Conservation (phyloP, 2,329 filamentous ascomycete genomes). For the Fusarium redolens region DNA sequence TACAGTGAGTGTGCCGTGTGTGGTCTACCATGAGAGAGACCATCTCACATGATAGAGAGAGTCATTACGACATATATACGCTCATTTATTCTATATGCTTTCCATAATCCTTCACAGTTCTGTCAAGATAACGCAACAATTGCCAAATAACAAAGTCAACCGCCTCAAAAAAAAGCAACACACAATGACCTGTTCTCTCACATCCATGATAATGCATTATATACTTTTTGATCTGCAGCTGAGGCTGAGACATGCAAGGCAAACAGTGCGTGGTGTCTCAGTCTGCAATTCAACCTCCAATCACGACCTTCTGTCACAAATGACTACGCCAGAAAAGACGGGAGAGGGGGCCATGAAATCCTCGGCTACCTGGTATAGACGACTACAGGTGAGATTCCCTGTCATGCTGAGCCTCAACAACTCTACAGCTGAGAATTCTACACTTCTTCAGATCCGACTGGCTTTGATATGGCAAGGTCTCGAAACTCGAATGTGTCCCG, state of each 20-base stretch:
- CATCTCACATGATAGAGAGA: neutral
- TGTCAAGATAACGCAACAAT: neutral
- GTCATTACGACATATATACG: neutral
- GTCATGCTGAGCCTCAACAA: constrained; percentile 21
- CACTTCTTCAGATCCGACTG: neutral
- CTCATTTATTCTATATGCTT: neutral
- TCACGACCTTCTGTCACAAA: constrained; percentile 15
- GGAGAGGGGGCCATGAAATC: constrained; percentile 4
- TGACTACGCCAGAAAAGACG: neutral
- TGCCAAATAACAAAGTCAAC: neutral
- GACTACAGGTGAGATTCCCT: neutral
- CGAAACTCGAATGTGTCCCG: neutral
- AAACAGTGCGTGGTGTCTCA: constrained; percentile 24
- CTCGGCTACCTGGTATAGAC: neutral
- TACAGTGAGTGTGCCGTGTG: neutral
- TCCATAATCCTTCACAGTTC: neutral
- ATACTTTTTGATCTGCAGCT: constrained; percentile 1
- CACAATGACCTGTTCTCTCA: constrained; percentile 3
- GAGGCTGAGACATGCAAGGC: constrained; percentile 31
- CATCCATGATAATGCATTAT: neutral
- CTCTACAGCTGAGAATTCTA: neutral
- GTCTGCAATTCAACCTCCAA: constrained; percentile 10
- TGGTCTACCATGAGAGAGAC: neutral
- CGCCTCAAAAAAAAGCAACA: neutral
- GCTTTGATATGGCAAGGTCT: neutral